phyloP scores from a whole-genome alignment of 495 filamentous ascomycete genomes.

The Hapsidospora chrysogenum region DNA sequence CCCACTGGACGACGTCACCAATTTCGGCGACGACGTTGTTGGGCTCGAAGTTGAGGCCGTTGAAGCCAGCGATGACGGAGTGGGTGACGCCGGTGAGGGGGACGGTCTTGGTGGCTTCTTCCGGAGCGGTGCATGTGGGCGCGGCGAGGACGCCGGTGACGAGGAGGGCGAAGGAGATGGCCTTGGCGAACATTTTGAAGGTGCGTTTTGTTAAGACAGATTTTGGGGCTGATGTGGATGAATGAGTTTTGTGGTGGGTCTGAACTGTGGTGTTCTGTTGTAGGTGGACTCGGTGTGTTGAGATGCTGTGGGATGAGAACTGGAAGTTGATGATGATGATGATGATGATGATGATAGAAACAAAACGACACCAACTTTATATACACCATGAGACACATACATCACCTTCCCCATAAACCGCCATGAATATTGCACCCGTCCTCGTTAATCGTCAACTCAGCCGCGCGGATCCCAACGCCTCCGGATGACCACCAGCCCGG shows the following conservation, averaged over 20 bases:
- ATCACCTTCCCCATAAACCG: no score
- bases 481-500: no score
- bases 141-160: conserved; percentile 4
- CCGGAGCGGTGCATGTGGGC: conserved; percentile 6
- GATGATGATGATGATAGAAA: no score
- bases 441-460: no score
- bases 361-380: no score
- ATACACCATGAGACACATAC: no score
- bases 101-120: conserved; percentile 1
- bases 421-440: no score
- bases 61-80: conserved; percentile 32
- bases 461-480: no score
- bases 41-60: conserved; percentile 32
- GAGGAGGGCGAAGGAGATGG: conserved; percentile 4
- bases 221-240: background rate
- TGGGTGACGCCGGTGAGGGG: conserved; percentile 17
- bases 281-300: no score
- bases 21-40: conserved; percentile 29
- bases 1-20: conserved; percentile 36
- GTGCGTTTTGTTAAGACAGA: background rate
- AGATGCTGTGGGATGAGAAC: no score
- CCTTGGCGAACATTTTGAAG: conserved; percentile 7
- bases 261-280: background rate
- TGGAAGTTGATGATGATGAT: no score
- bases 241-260: background rate